phyloP scores from a whole-genome alignment of 2,329 filamentous ascomycete genomes.

The Monosporascus sp. region DNA sequence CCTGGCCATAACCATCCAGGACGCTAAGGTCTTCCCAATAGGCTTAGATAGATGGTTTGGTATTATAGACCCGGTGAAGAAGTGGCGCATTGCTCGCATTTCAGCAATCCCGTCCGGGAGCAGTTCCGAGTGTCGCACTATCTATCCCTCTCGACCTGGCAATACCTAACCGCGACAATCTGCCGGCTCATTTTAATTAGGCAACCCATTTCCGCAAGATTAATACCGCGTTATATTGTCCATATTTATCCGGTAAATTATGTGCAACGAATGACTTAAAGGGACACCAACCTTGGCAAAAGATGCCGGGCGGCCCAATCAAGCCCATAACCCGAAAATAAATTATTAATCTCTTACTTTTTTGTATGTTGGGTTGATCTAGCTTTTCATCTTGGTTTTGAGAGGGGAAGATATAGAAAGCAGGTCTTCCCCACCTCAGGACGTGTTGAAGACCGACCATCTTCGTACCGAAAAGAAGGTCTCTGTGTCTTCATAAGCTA shows the following conservation, averaged over 20 bases:
- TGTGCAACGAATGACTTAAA: not conserved
- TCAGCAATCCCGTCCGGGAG: no score
- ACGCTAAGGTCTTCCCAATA: no score
- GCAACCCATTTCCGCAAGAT: not conserved
- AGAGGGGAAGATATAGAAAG: not conserved
- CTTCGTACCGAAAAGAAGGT: not conserved
- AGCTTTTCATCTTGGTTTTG: not conserved
- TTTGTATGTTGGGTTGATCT: not conserved
- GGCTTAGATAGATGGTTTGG: no score
- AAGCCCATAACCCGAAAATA: not conserved
- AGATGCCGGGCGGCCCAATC: not conserved
- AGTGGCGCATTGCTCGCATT: no score
- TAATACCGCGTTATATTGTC: not conserved
- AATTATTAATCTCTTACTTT: not conserved
- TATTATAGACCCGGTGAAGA: no score
- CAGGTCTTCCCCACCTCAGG: not conserved
- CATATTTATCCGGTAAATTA: not conserved
- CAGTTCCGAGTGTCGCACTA: no score
- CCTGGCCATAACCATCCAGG: no score
- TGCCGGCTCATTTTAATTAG: not conserved
- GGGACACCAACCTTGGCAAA: not conserved
- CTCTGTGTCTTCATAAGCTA: not conserved
- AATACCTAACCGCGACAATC: not conserved
- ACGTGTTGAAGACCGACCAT: not conserved
- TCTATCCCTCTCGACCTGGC: not conserved